Conservation (phyloP, 2,329 filamentous ascomycete species). For the Fusarium sp. region DNA sequence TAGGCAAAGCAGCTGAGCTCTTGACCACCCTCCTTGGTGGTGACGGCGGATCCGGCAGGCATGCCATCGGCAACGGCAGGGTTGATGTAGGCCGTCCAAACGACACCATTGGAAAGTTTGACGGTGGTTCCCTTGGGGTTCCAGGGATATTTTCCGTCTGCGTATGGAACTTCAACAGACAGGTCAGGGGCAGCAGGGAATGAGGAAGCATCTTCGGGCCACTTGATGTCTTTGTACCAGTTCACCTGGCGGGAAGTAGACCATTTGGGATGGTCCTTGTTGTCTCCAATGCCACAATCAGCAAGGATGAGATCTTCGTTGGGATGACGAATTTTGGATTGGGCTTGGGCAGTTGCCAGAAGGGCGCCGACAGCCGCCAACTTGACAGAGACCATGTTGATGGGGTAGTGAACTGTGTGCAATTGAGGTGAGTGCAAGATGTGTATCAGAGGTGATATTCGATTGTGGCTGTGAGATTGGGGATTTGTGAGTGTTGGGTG, state of each 20-base stretch:
- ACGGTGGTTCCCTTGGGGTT: constrained; percentile 52
- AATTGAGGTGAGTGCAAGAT: neutral
- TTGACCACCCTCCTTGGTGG: constrained; percentile 54
- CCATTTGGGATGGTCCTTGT: constrained; percentile 54
- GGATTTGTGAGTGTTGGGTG: neutral
- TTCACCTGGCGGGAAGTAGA: constrained; percentile 59
- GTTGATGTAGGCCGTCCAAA: constrained; percentile 57
- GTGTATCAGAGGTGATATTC: neutral
- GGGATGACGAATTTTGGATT: constrained; percentile 45
- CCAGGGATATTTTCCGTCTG: constrained; percentile 55
- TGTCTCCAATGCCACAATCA: constrained; percentile 57
- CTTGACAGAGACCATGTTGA: constrained; percentile 41
- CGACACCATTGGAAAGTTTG: constrained; percentile 53
- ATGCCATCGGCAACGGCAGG: constrained; percentile 55
- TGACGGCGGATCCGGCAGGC: constrained; percentile 55
- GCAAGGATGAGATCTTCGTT: constrained; percentile 55
- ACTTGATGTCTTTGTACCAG: constrained; percentile 55
- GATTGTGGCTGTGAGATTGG: neutral
- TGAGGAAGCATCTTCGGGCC: constrained; percentile 50
- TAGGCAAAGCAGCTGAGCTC: constrained; percentile 57
- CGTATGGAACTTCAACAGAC: constrained; percentile 54
- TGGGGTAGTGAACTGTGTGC: neutral
- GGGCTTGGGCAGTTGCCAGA: constrained; percentile 32
- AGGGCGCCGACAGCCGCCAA: constrained; percentile 43
- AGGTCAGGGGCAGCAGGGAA: constrained; percentile 54